Conservation (phyloP, 2,329 filamentous ascomycete species). For the Macrophomina tecta region DNA sequence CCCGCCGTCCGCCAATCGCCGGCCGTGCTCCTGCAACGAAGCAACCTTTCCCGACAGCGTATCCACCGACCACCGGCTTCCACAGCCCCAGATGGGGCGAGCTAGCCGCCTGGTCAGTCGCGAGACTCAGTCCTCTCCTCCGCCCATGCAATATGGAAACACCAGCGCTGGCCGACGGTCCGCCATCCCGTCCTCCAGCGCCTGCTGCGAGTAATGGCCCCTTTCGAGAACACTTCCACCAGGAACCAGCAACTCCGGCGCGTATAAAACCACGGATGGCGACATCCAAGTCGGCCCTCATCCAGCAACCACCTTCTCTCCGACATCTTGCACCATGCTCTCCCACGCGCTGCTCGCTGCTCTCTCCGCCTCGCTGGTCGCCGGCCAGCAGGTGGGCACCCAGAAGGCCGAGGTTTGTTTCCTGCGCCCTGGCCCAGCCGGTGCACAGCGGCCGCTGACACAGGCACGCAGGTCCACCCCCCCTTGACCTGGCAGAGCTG, state of each 20-base stretch:
- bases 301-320: slow-evolving; percentile 11
- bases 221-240: slow-evolving; percentile 16
- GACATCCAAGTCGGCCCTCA: not conserved
- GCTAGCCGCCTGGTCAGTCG: not conserved
- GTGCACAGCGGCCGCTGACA: not conserved
- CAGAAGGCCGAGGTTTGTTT: slow-evolving; percentile 48
- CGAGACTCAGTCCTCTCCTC: not conserved
- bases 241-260: not conserved
- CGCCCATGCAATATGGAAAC: slow-evolving; percentile 2
- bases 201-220: not conserved
- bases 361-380: slow-evolving; percentile 36
- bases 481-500: slow-evolving; percentile 61
- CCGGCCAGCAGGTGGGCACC: slow-evolving; percentile 60
- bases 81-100: not conserved
- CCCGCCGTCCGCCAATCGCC: not conserved
- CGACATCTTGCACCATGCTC: slow-evolving; percentile 34
- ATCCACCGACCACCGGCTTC: not conserved
- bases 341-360: slow-evolving; percentile 52
- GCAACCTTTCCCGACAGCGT: not conserved
- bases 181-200: not conserved
- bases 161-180: not conserved
- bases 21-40: not conserved
- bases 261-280: slow-evolving; percentile 15
- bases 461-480: slow-evolving; percentile 50
- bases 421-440: slow-evolving; percentile 28